Evolutionary conservation across 108 stramenopile genomes (phyloP), one percentile per base, ranked within the genome.

Genomic region (Nannochloropsis gaditana): DNA sequence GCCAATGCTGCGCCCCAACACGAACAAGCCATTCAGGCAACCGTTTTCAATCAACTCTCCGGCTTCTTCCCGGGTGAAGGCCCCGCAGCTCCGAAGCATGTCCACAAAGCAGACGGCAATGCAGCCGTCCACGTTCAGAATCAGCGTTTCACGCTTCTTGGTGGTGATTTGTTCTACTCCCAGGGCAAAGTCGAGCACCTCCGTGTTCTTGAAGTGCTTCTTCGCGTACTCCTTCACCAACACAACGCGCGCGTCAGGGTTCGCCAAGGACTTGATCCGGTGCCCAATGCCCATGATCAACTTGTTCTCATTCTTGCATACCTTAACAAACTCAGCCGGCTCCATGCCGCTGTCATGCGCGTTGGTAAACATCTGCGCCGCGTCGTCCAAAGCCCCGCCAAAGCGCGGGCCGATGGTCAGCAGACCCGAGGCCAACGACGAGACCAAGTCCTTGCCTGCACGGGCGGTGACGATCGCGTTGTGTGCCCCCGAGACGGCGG

Each of bases 281-380:
- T 96, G 95, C 41, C 95, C 95, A 83, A 96, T 96, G 42, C 95
- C 95, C 95, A 95, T 95, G 85, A 96, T 95, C n/a, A 96, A 92
- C 88, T 94, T 92, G 91, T 94, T 94, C 43, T 93, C 79, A 84
- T 90, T 91, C 41, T 94, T 90, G 94, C 94, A 94, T 73, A 91
- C 90, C 83, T 93, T 92, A 10, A 96, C 95, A 86, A 95, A 96
- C 44, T 90, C 89, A 21, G 86, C 92, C 0, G 94, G 92, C 11
- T 92, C 91, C 11, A 91, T 44, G 11, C 94, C 94, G 79, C 82
- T 50, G 81, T 96, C 95, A 82, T 90, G 90, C 5, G 94, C 95
- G 79, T 92, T 89, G 42, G 86, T 92, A 80, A 95, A 94, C 93
- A 93, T 93, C 21, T 82, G 82, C 41, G 95, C 94, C 11, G 94